Percentiles rank a stretch among this genome's conserved stretches.
These are phyloP conservation scores for Dendrobium officinale DNA, from an alignment of 106 monocot genomes.

Conservation along the genomic window DNA sequence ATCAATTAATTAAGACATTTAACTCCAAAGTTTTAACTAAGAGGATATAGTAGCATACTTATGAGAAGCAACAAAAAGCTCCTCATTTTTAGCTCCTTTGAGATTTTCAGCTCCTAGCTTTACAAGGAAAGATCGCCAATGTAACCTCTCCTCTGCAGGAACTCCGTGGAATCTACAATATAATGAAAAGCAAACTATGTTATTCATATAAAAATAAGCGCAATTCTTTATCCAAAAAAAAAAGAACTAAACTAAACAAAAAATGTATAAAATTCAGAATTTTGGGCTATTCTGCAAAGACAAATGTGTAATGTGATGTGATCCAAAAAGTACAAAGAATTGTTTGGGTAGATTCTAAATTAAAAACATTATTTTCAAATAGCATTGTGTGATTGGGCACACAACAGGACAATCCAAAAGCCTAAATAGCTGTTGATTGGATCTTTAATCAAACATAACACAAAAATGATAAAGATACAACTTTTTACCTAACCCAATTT, in stretches of 20 bases:
- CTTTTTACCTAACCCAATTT: too few relatives aligned
- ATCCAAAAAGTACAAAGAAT: neutral
- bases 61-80: conserved; percentile 96
- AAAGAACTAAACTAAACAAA: neutral
- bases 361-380: neutral
- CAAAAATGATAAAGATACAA: neutral
- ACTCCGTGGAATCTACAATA: conserved; percentile 85
- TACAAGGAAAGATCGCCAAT: conserved; percentile 93
- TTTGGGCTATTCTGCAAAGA: neutral
- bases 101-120: conserved; percentile 93
- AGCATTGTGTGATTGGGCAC: neutral
- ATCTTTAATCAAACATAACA: neutral
- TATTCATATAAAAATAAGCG: neutral
- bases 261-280: neutral
- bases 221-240: neutral
- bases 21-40: neutral
- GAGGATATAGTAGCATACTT: conserved; percentile 40
- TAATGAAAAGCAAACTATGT: neutral
- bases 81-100: conserved; percentile 89
- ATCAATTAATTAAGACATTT: neutral
- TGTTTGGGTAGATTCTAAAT: neutral
- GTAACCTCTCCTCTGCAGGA: conserved; percentile 86
- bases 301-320: neutral
- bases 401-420: neutral
- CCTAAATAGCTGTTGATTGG: neutral